phyloP scores from a whole-genome alignment of 2,329 filamentous ascomycete species.

The Leptographium radiaticola region DNA sequence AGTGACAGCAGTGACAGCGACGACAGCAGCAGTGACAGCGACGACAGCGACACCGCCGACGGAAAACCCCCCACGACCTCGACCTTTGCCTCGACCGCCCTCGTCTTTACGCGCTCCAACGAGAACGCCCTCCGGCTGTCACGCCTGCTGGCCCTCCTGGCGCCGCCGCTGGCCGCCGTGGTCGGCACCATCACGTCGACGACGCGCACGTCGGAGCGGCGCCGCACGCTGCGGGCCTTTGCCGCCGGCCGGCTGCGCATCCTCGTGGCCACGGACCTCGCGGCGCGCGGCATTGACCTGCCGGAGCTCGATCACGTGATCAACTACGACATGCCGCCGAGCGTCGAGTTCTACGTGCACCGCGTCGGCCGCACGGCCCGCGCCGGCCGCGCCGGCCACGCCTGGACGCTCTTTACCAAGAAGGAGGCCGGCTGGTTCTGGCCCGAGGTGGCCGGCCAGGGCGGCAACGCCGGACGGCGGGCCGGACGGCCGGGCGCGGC shows the following conservation, averaged over 20 bases:
- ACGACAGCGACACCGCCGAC: conserved; percentile 8
- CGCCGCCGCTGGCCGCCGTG: conserved; percentile 35
- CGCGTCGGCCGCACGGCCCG: conserved; percentile 83
- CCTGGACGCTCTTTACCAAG: conserved; percentile 78
- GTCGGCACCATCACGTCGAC: conserved; percentile 67
- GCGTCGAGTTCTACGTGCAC: conserved; percentile 74
- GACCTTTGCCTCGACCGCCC: conserved; percentile 31
- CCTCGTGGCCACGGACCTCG: conserved; percentile 85
- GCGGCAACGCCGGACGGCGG: too few relatives aligned
- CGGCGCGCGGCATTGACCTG: conserved; percentile 80
- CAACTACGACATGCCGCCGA: conserved; percentile 85
- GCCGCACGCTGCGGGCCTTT: conserved; percentile 56
- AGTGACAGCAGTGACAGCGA: conserved; percentile 7
- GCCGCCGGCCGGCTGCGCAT: conserved; percentile 47
- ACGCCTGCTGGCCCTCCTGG: conserved; percentile 58
- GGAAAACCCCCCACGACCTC: background rate
- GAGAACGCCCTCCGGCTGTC: conserved; percentile 79
- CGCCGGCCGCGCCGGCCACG: conserved; percentile 60
- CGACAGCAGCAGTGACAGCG: conserved; percentile 12
- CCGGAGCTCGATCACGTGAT: conserved; percentile 69
- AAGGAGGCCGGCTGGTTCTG: conserved; percentile 87
- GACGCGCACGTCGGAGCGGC: conserved; percentile 56
- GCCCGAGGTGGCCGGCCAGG: conserved; percentile 57
- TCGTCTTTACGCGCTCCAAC: conserved; percentile 87
- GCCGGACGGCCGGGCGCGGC: conserved; percentile 19